phyloP scores from a whole-genome alignment of 345 rosid species.

The Sisymbrium altissimum region DNA sequence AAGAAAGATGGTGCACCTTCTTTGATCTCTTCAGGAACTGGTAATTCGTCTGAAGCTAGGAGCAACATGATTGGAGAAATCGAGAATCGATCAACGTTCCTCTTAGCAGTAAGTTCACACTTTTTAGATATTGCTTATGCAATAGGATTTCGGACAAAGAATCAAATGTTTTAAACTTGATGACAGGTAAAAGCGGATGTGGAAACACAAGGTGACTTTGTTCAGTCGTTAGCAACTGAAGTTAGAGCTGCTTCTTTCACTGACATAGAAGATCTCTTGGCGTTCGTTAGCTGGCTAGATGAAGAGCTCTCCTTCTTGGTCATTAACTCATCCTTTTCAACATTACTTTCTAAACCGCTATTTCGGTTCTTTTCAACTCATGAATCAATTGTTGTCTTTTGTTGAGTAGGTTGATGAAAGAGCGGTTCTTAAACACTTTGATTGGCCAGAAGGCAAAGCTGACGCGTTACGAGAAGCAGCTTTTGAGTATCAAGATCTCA shows the following conservation, averaged over 20 bases:
- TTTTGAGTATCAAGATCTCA: constrained; percentile 92
- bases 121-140: background rate
- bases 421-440: constrained; percentile 98
- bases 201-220: constrained; percentile 98
- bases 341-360: background rate
- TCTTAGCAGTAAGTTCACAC: constrained; percentile 61
- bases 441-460: constrained; percentile 99
- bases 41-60: constrained; percentile 71
- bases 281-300: constrained; percentile 95
- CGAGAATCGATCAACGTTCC: constrained; percentile 90
- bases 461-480: constrained; percentile 96
- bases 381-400: background rate
- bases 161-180: background rate
- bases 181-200: constrained; percentile 95
- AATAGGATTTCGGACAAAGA: background rate
- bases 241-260: constrained; percentile 83
- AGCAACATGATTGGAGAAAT: constrained; percentile 97
- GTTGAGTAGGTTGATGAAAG: constrained; percentile 81
- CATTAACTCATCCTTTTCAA: background rate
- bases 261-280: constrained; percentile 69
- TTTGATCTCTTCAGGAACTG: constrained; percentile 59
- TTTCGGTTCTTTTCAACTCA: background rate
- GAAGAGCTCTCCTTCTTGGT: constrained; percentile 99
- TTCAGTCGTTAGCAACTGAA: constrained; percentile 86
- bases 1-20: constrained; percentile 77